Conservation (phyloP, 805 yeast genomes). For the Isabelozyma rhagii region DNA sequence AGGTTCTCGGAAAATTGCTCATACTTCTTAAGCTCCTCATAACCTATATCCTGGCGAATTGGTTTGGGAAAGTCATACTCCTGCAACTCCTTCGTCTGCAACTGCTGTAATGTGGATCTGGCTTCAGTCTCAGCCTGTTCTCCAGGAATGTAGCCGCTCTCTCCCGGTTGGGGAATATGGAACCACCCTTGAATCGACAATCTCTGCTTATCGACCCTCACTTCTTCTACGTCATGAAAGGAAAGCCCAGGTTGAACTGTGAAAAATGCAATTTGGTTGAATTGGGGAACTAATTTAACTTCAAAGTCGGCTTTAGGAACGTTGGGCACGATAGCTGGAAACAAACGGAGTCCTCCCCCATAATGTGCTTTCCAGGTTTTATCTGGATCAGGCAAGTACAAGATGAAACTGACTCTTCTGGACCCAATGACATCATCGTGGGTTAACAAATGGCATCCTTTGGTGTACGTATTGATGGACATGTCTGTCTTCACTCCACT, state of each 20-base stretch:
- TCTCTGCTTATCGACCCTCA: slow-evolving; percentile 84
- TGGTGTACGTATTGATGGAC: slow-evolving; percentile 85
- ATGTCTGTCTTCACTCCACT: slow-evolving; percentile 91
- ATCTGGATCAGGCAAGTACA: slow-evolving; percentile 91
- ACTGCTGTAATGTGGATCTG: slow-evolving; percentile 70
- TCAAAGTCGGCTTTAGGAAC: slow-evolving; percentile 81
- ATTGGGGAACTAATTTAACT: slow-evolving; percentile 78
- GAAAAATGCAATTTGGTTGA: slow-evolving; percentile 94
- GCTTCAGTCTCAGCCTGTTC: slow-evolving; percentile 80
- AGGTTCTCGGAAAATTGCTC: slow-evolving; percentile 15
- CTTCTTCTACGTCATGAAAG: slow-evolving; percentile 98
- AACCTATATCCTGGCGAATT: slow-evolving; percentile 40
- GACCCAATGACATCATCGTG: slow-evolving; percentile 99
- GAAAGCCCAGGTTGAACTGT: slow-evolving; percentile 94
- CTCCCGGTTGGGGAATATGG: slow-evolving; percentile 94
- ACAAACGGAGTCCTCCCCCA: slow-evolving; percentile 90
- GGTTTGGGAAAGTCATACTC: slow-evolving; percentile 82
- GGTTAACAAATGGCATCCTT: slow-evolving; percentile 89
- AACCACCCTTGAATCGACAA: slow-evolving; percentile 98
- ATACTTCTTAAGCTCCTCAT: slow-evolving; percentile 32
- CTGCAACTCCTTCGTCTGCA: slow-evolving; percentile 71
- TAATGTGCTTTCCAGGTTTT: slow-evolving; percentile 83
- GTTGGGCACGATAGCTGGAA: slow-evolving; percentile 82
- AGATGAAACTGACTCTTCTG: slow-evolving; percentile 85
- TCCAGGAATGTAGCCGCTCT: slow-evolving; percentile 76